Conservation (phyloP, 192 early-diverging fungal species). For the Funneliformis mosseae region DNA sequence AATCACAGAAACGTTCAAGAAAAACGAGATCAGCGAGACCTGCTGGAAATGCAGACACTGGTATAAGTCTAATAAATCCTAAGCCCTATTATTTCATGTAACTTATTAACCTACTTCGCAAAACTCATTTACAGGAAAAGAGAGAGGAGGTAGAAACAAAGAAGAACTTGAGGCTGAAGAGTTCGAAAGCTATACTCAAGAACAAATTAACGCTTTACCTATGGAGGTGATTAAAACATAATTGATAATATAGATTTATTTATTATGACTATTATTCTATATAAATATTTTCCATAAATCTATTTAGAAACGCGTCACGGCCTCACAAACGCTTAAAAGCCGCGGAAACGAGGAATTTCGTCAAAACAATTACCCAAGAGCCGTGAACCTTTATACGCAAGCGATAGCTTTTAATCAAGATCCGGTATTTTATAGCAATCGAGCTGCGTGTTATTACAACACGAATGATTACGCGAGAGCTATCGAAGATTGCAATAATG, state of each 20-base stretch:
- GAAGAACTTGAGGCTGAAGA: slow-evolving; percentile 35
- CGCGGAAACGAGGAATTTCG: slow-evolving; percentile 88
- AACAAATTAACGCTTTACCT: slow-evolving; percentile 40
- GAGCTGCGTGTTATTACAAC: slow-evolving; percentile 90
- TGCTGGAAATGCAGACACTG: slow-evolving; percentile 33
- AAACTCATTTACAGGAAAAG: slow-evolving; percentile 19
- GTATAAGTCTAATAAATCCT: not conserved
- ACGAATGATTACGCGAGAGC: slow-evolving; percentile 71
- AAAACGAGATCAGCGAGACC: slow-evolving; percentile 44
- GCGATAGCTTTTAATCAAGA: slow-evolving; percentile 82
- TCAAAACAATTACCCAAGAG: slow-evolving; percentile 81
- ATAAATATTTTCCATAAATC: not conserved
- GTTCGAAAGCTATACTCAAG: slow-evolving; percentile 42
- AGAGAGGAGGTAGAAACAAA: not conserved
- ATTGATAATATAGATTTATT: not conserved
- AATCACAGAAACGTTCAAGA: slow-evolving; percentile 49
- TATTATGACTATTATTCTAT: not conserved
- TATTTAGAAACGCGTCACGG: slow-evolving; percentile 55
- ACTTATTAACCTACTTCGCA: not conserved
- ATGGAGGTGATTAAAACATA: slow-evolving; percentile 35
- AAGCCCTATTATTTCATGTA: not conserved
- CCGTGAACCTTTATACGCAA: slow-evolving; percentile 84
- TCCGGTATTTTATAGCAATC: slow-evolving; percentile 92
- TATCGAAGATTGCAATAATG: slow-evolving; percentile 83
- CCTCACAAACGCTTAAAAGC: slow-evolving; percentile 77